Evolutionary conservation across 768 basidiomycete species (phyloP), one percentile per base, ranked within the genome.

Genomic region (Rubroboletus pulcherrimus): DNA sequence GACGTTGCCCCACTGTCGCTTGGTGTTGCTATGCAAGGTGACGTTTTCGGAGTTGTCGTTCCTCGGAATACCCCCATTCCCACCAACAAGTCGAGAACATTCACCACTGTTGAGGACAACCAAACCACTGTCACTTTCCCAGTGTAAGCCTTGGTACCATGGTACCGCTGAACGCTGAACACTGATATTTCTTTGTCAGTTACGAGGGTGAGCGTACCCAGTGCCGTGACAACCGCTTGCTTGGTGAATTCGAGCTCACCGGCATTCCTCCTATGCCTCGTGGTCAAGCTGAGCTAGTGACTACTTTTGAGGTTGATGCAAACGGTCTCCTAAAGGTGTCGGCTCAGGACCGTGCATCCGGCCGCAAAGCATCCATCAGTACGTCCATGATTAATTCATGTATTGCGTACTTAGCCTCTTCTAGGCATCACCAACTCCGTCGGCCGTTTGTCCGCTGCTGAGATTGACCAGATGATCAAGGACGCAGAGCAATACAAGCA

Each of bases 381-480:
- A 71, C 65, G 88, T 79, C 54, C 63, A 11, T 15, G 45, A 51
- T 21, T 31, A 19, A 44, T 51, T 31, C 11, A 30, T 31, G 34
- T 31, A 7, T 33, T 19, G 9, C 58, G 34, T 58, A 17, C 30
- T 61, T 40, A 59, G n/a, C 39, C 43, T 57, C 21, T 48, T 62
- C 7, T 59, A 91, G 89, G 87, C 76, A 96, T 98, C 75, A 94
- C 93, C 76, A 99, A 98, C 85, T 98, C 95, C 55, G 97, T 98
- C 70, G 97, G 97, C 63, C 95, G 97, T 77, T 85, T 99, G 65
- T 97, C 96, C 46, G 84, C 89, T 51, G 91, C 88, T 64, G 97
- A 99, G 82, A 99, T 99, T 61, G 95, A 98, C 69, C 95, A 98
- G 78, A 98, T 98, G 97, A 97, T 98, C 81, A 94, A 95, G 82